These are phyloP conservation scores for Thalassiosira livingstoniorum DNA, from an alignment of 352 stramenopile genomes.

Conservation along the genomic window DNA sequence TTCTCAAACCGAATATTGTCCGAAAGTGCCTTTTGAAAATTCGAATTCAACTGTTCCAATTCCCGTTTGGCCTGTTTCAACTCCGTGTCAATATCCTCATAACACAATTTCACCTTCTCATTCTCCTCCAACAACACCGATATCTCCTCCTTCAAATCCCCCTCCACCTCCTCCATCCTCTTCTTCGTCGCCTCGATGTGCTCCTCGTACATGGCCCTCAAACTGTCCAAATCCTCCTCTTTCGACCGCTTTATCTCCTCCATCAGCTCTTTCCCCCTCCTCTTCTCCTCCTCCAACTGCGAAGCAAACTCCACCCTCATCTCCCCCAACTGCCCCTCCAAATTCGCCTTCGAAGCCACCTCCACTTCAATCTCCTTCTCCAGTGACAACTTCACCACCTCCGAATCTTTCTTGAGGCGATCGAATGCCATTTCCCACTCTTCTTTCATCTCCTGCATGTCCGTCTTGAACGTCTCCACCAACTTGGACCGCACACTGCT, in stretches of 20 bases:
- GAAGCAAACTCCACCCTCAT: conserved; percentile 9
- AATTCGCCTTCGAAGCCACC: conserved; percentile 23
- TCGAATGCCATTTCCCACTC: conserved; percentile 53
- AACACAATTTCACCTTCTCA: conserved; percentile 60
- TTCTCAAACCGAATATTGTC: conserved; percentile 38
- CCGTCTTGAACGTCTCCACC: conserved; percentile 47
- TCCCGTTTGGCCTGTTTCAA: conserved; percentile 34
- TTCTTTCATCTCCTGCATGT: conserved; percentile 62
- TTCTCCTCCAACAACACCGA: conserved; percentile 52
- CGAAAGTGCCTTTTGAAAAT: conserved; percentile 26
- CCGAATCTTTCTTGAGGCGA: conserved; percentile 35
- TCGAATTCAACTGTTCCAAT: conserved; percentile 28
- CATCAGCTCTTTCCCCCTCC: conserved; percentile 10
- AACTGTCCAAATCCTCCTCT: conserved; percentile 53
- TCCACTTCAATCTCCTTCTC: conserved; percentile 30
- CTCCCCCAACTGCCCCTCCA: conserved; percentile 26
- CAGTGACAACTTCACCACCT: conserved; percentile 32
- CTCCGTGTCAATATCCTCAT: conserved; percentile 42
- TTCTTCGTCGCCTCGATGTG: conserved; percentile 38
- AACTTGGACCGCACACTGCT: conserved; percentile 25
- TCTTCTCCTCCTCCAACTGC: conserved; percentile 25
- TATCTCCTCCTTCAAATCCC: conserved; percentile 45
- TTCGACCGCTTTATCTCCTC: conserved; percentile 47
- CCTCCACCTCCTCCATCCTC: conserved; percentile 5
- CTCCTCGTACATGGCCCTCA: conserved; percentile 54